Conservation (phyloP, 2,329 filamentous ascomycete species). For the Fusarium brachygibbosum region DNA sequence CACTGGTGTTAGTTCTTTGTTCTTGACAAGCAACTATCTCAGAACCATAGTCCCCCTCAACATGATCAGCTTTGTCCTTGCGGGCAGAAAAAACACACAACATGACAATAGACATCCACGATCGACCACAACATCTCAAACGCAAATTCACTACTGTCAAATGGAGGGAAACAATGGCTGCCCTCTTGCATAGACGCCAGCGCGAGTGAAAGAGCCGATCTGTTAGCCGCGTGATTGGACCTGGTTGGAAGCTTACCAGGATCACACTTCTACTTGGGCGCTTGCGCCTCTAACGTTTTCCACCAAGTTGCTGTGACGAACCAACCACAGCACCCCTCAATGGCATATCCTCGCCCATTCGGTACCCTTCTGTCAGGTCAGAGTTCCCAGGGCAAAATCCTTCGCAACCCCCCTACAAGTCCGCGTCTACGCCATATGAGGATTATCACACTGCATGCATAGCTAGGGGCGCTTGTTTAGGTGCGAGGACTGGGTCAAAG, state of each 20-base stretch:
- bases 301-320: conserved; percentile 32
- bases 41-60: background rate
- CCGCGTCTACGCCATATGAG: conserved; percentile 41
- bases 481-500: conserved; percentile 22
- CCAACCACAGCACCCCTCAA: conserved; percentile 42
- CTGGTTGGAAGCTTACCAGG: conserved; percentile 31
- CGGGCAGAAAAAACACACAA: background rate
- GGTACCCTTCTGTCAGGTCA: conserved; percentile 27
- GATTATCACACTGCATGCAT: conserved; percentile 52
- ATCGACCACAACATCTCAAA: conserved; percentile 31
- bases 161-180: conserved; percentile 21
- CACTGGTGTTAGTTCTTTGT: conserved; percentile 19
- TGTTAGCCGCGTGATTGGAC: conserved; percentile 50
- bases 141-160: conserved; percentile 30
- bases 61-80: conserved; percentile 10
- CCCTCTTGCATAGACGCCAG: conserved; percentile 52
- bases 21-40: conserved; percentile 1
- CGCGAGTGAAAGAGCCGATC: conserved; percentile 49
- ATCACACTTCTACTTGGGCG: conserved; percentile 37
- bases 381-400: conserved; percentile 36
- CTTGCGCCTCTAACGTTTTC: conserved; percentile 50
- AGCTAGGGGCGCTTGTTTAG: conserved; percentile 49
- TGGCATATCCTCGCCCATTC: conserved; percentile 33
- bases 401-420: conserved; percentile 30
- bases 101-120: conserved; percentile 3